Base-by-base conservation (phyloP, 495 filamentous ascomycete species). In the Aspergillus nidulans region DNA sequence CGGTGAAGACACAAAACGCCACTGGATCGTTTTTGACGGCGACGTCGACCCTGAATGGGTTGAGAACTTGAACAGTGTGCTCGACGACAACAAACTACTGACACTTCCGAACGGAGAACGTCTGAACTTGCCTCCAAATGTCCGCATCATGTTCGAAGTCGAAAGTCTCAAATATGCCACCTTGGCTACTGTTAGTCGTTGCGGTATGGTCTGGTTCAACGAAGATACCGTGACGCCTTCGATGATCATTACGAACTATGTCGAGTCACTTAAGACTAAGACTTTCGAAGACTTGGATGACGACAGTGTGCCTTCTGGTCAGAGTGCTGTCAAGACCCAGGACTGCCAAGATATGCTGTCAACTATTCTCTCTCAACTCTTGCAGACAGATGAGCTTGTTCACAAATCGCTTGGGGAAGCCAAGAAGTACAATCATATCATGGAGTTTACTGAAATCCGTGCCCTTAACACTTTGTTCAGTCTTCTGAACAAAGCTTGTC, bases 181-280 rank as follows among this genome's bases (percentile, higher is more conserved):
- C 0, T 80, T 97, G 38, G 94, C 94, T 36, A 99, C 94, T 36
- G 94, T 99, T 62, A 91, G 86, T 86, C 91, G 94, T 73, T 99
- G 94, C 72, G 94, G 94, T 78, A 99, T 99, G 94, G 94, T 99
- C 7, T 99, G 94, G 94, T 97, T 97, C 73, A 97, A 92, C 65
- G 92, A 95, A 57, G 95, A 99, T 63, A 97, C 90, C 16, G 91
- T 99, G 38, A 92, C 89, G 18, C 81, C 90, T 6, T 81, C 79
- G 59, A 96, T 99, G 90, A 90, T 97, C 83, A 84, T 97, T 32
- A 73, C 82, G 55, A 90, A 96, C 67, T 96, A 97, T 64, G 82
- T 99, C 26, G 84, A 92, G 57, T 84, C 84, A 38, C 81, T 99
- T 12, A 81, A 86, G 56, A 86, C 83, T 3, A 83, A 88, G 51